These are phyloP conservation scores for Mortierella hygrophila DNA, from an alignment of 192 early-diverging fungal species.

Conservation along the genomic window DNA sequence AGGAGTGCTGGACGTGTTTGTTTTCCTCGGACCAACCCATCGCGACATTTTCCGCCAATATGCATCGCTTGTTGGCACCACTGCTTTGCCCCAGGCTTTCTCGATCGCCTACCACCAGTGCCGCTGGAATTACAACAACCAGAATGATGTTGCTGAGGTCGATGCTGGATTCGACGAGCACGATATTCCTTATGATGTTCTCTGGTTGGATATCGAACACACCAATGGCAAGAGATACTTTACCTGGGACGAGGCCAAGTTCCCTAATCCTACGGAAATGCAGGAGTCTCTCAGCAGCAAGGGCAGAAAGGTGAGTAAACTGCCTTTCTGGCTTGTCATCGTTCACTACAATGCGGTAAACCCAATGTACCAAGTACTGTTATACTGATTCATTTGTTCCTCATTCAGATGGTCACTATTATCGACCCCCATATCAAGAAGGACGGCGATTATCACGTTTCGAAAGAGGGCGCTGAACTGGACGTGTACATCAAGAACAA, in stretches of 20 bases:
- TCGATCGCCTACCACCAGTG: constrained; percentile 96
- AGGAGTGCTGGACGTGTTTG: constrained; percentile 89
- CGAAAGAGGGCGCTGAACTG: constrained; percentile 79
- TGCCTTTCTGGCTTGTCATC: neutral
- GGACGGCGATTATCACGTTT: constrained; percentile 81
- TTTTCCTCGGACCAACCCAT: constrained; percentile 80
- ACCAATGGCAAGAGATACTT: constrained; percentile 99
- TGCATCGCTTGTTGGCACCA: constrained; percentile 81
- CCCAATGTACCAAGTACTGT: neutral
- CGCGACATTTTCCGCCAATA: constrained; percentile 81
- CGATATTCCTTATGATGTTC: constrained; percentile 96
- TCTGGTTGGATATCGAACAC: constrained; percentile 99
- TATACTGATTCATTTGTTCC: neutral
- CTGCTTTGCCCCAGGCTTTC: constrained; percentile 89
- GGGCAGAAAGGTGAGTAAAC: constrained; percentile 76
- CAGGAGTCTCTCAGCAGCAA: constrained; percentile 78
- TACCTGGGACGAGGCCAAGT: constrained; percentile 95
- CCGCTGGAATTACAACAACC: constrained; percentile 97
- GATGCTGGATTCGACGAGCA: constrained; percentile 90
- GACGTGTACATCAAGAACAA: constrained; percentile 86
- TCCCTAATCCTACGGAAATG: constrained; percentile 89
- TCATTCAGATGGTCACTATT: constrained; percentile 88
- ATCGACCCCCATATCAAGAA: constrained; percentile 98
- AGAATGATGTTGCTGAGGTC: constrained; percentile 89
- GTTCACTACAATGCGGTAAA: neutral